Base-by-base conservation (phyloP, 176 grass and related monocot genomes). In the Carex myosuroides region DNA sequence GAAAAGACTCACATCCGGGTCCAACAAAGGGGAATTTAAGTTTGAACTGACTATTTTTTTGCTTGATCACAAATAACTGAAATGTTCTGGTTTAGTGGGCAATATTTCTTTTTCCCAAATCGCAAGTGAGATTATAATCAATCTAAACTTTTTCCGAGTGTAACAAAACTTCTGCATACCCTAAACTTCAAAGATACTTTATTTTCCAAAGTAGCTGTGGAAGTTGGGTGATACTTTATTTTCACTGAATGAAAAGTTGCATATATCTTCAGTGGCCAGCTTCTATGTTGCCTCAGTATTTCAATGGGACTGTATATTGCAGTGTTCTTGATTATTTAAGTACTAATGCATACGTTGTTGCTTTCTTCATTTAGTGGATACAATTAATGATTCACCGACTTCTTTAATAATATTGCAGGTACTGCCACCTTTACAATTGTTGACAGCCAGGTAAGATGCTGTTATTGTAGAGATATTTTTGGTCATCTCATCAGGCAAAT, bases 351-450 rank as follows among this genome's bases (percentile, higher is more conserved):
- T 66, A 14, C 1, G 0, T 24, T 73, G 20, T 73, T 20, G 8
- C 18, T 3, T 73, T 73, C n/a, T 48, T 50, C 24, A 6, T 52
- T 12, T 24, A 48, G 54, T 50, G 48, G 21, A 29, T 30, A 66
- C 11, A 7, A 55, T 54, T 54, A 70, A 26, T 54, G 5, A 76
- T 76, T 24, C 46, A 29, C 5, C 5, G 1, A 54, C 13, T 76
- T 3, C 24, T 50, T 50, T 68, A n/a, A 50, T 79, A 62, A 77
- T 21, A 70, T 59, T 88, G 32, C 54, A 90, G 88, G 88, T 21
- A 90, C 61, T 84, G 88, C 81, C 32, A 86, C 6, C 8, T 90
- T 90, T 30, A 86, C 60, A 12, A 65, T 84, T 66, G 60, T 54
- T 10, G 88, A 90, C 70, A 64, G 63, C 37, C 62, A 86, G 84